A percentile compares a stretch with the other conserved stretches of the same genome.
Conservation (phyloP, 371 early-diverging fungal genomes). For the Actinomortierella wolfii region DNA sequence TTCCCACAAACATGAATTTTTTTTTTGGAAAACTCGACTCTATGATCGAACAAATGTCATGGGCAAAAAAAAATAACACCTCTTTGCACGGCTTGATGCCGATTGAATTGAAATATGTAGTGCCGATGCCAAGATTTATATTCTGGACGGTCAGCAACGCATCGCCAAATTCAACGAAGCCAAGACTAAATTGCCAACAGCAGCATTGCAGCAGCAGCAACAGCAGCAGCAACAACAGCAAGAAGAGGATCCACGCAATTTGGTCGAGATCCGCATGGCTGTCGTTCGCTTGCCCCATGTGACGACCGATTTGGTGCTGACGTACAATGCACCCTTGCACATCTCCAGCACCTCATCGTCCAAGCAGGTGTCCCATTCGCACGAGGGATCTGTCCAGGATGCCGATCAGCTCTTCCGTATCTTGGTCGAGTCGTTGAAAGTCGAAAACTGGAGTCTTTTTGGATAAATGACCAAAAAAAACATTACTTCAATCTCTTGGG, state of each 20-base stretch:
- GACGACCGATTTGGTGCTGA: constrained; percentile 74
- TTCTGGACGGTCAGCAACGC: constrained; percentile 62
- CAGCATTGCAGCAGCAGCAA: not conserved
- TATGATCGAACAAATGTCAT: not conserved
- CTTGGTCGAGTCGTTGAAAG: constrained; percentile 49
- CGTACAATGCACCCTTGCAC: constrained; percentile 68
- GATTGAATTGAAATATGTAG: constrained; percentile 4
- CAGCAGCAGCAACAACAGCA: not conserved
- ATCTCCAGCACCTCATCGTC: constrained; percentile 48
- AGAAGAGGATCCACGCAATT: constrained; percentile 52
- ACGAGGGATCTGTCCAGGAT: constrained; percentile 34
- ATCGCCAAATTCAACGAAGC: constrained; percentile 74
- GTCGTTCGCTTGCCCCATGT: constrained; percentile 68
- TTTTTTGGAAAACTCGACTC: constrained; percentile 1
- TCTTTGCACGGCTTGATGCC: too few species aligned
- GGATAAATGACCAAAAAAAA: constrained; percentile 31
- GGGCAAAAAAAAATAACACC: constrained; percentile 1
- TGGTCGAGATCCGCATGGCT: constrained; percentile 69
- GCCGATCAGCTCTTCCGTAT: constrained; percentile 55
- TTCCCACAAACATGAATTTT: not conserved
- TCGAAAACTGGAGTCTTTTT: constrained; percentile 69
- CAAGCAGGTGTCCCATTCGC: constrained; percentile 34
- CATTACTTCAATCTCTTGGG: not conserved
- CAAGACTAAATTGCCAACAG: constrained; percentile 19
- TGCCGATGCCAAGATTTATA: constrained; percentile 39